These are phyloP conservation scores for Blastocystis sp. DNA, from an alignment of 352 stramenopile species.

Conservation along the genomic window DNA sequence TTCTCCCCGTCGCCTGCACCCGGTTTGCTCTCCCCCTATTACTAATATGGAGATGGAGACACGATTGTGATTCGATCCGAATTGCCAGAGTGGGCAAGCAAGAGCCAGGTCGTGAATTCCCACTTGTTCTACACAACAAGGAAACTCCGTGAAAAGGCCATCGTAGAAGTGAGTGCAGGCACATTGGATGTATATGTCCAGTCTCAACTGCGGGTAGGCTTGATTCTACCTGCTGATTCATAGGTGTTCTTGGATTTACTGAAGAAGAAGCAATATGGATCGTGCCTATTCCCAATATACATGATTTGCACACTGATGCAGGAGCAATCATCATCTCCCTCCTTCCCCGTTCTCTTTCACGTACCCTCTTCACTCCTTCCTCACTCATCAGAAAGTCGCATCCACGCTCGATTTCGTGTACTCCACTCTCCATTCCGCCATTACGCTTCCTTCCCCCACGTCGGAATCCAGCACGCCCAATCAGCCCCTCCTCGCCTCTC, in stretches of 20 bases:
- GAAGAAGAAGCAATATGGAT: neutral
- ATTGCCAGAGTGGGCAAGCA: neutral
- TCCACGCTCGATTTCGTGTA: neutral
- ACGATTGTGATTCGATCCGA: neutral
- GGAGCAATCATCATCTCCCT: neutral
- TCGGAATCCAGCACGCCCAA: neutral
- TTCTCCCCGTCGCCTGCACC: too few relatives aligned
- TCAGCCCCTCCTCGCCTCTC: neutral
- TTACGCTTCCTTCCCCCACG: neutral
- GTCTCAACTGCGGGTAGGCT: neutral
- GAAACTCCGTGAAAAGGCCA: neutral
- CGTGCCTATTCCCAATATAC: conserved; percentile 11
- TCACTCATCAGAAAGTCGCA: neutral
- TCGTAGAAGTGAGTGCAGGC: neutral
- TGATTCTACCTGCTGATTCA: neutral
- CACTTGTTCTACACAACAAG: conserved; percentile 7
- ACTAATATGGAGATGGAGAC: too few relatives aligned
- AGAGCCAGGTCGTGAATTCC: neutral
- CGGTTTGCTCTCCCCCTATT: too few relatives aligned
- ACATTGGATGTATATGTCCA: neutral
- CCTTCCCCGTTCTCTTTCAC: neutral
- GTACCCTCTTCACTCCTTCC: neutral
- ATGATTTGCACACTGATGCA: neutral
- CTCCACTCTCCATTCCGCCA: neutral
- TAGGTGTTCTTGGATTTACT: neutral